Conservation (phyloP, 1,284 basidiomycete species). For the Inonotus hispidus region DNA sequence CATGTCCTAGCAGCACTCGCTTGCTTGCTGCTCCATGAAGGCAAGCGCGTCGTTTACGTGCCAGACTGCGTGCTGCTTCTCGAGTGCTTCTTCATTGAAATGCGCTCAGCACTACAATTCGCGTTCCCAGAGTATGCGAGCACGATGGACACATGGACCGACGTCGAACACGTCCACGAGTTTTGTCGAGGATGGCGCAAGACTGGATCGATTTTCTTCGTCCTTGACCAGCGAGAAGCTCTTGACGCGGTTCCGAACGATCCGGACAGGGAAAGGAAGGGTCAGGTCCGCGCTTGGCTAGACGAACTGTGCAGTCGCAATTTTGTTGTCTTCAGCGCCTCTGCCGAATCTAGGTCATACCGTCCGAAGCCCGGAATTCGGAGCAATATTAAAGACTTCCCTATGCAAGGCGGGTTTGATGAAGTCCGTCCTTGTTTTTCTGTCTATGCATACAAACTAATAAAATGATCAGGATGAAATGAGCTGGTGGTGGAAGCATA, state of each 20-base stretch:
- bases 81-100: conserved; percentile 12
- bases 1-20: conserved; percentile 16
- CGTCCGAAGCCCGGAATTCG: background rate
- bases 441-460: background rate
- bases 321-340: conserved; percentile 13
- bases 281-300: conserved; percentile 1
- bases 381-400: conserved; percentile 10
- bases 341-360: conserved; percentile 10
- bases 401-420: conserved; percentile 8
- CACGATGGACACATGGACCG: conserved; percentile 9
- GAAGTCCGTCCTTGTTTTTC: conserved; percentile 2
- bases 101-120: conserved; percentile 9
- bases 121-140: conserved; percentile 13
- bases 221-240: conserved; percentile 11
- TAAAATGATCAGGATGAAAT: conserved; percentile 10
- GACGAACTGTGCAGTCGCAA: conserved; percentile 12
- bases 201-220: conserved; percentile 10
- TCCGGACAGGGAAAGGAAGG: conserved; percentile 12
- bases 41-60: conserved; percentile 15
- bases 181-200: conserved; percentile 15
- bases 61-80: conserved; percentile 13
- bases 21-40: conserved; percentile 12
- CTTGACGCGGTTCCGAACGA: conserved; percentile 11
- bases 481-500: conserved; percentile 18
- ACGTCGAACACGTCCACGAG: conserved; percentile 6